Conservation (phyloP, 2,329 filamentous ascomycete genomes). For the Dothideomycetes sp. region DNA sequence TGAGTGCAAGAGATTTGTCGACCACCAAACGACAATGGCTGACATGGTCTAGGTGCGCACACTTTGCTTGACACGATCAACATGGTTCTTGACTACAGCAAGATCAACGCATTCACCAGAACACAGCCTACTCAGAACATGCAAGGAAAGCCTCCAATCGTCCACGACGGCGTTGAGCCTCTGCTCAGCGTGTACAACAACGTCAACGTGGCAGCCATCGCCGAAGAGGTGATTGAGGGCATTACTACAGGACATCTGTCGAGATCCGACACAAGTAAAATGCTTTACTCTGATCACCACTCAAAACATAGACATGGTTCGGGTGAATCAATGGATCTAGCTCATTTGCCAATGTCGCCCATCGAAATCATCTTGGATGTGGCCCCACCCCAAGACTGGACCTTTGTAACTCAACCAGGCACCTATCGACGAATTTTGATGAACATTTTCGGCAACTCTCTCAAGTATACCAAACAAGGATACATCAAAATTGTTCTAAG, state of each 20-base stretch:
- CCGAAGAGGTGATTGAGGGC: conserved; percentile 47
- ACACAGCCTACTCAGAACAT: not conserved
- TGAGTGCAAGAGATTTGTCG: too few species aligned
- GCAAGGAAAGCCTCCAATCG: conserved; percentile 6
- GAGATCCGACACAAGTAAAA: conserved; percentile 18
- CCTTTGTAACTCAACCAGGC: conserved; percentile 33
- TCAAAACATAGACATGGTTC: too few species aligned
- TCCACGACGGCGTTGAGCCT: conserved; percentile 16
- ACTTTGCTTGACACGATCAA: conserved; percentile 38
- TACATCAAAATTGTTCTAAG: conserved; percentile 26
- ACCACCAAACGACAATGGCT: too few species aligned
- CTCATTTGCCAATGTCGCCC: conserved; percentile 28
- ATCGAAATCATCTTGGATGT: conserved; percentile 35
- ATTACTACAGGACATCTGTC: conserved; percentile 43
- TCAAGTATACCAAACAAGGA: conserved; percentile 34
- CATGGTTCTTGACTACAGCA: conserved; percentile 31
- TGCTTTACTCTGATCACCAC: not conserved
- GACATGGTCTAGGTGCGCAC: too few species aligned
- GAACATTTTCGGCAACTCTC: conserved; percentile 38
- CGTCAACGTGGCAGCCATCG: conserved; percentile 35
- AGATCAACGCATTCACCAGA: conserved; percentile 27
- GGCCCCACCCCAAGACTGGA: conserved; percentile 28
- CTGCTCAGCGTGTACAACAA: conserved; percentile 21
- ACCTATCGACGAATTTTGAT: conserved; percentile 35
- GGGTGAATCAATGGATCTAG: conserved; percentile 15